phyloP scores from a whole-genome alignment of 2,329 filamentous ascomycete species.

The Colletotrichum kahawae region DNA sequence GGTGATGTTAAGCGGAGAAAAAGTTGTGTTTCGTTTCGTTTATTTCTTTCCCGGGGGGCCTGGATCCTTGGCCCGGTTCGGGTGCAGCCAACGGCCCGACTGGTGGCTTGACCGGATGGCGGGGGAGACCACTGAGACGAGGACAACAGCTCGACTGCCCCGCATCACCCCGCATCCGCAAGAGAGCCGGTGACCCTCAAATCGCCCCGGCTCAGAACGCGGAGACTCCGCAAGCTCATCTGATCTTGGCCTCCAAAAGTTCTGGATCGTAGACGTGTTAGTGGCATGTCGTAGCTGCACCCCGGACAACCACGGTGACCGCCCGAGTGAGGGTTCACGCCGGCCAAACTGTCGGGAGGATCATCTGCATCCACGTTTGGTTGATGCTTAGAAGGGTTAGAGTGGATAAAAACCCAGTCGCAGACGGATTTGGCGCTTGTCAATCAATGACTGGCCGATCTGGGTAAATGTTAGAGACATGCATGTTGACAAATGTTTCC shows the following conservation, averaged over 20 bases:
- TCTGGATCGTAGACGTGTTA: neutral
- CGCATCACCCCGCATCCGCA: slow-evolving; percentile 11
- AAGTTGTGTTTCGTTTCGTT: neutral
- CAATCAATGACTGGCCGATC: neutral
- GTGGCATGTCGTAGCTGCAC: neutral
- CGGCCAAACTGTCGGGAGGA: slow-evolving; percentile 4
- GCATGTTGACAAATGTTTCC: neutral
- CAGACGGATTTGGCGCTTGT: too few species aligned
- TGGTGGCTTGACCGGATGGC: slow-evolving; percentile 19
- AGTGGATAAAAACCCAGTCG: neutral
- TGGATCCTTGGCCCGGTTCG: neutral
- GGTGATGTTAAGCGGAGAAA: neutral
- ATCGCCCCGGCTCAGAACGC: neutral
- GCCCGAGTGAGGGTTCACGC: neutral
- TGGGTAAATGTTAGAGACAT: neutral
- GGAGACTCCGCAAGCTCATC: slow-evolving; percentile 18
- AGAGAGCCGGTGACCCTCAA: neutral
- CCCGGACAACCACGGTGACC: neutral
- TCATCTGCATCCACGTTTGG: neutral
- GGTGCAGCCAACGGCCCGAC: slow-evolving; percentile 17
- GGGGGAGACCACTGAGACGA: slow-evolving; percentile 1
- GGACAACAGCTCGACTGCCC: neutral
- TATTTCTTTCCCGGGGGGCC: neutral
- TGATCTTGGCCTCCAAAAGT: neutral
- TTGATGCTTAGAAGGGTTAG: neutral